These are phyloP conservation scores for Globisporangium yorkense DNA, from an alignment of 352 stramenopile genomes.

Conservation along the genomic window DNA sequence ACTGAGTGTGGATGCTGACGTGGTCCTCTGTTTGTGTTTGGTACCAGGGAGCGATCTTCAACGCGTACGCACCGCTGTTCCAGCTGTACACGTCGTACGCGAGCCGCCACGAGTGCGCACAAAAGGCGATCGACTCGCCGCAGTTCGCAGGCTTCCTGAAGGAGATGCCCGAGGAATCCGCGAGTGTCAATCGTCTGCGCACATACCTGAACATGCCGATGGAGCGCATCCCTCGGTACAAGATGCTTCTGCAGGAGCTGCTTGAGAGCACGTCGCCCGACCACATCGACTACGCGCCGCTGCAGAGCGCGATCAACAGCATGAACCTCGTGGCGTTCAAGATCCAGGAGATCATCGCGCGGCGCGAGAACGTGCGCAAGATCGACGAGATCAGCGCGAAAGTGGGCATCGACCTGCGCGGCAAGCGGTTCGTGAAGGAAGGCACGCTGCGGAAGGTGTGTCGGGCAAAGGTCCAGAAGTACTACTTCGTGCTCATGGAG, in stretches of 20 bases:
- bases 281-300: slow-evolving; percentile 64
- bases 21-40: background rate
- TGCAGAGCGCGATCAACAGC: slow-evolving; percentile 69
- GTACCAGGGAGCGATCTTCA: slow-evolving; percentile 78
- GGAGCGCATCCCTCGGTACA: slow-evolving; percentile 81
- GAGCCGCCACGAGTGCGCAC: slow-evolving; percentile 63
- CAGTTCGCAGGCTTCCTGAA: slow-evolving; percentile 67
- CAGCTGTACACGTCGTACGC: slow-evolving; percentile 85
- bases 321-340: slow-evolving; percentile 71
- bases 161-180: slow-evolving; percentile 55
- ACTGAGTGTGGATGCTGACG: background rate
- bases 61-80: slow-evolving; percentile 78
- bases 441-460: slow-evolving; percentile 82
- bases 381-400: slow-evolving; percentile 53
- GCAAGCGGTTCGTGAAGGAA: slow-evolving; percentile 66
- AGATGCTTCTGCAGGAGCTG: slow-evolving; percentile 78
- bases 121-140: slow-evolving; percentile 66
- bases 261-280: slow-evolving; percentile 53
- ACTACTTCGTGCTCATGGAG: slow-evolving; percentile 82
- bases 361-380: slow-evolving; percentile 59
- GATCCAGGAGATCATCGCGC: slow-evolving; percentile 76
- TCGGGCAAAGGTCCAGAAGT: slow-evolving; percentile 75
- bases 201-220: slow-evolving; percentile 87
- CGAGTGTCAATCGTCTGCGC: slow-evolving; percentile 49
- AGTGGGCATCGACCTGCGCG: slow-evolving; percentile 62